A percentile compares a stretch with the other conserved stretches of the same genome.
Evolutionary conservation across 352 stramenopile species (phyloP).

Genomic region (Phytophthora sp.): DNA sequence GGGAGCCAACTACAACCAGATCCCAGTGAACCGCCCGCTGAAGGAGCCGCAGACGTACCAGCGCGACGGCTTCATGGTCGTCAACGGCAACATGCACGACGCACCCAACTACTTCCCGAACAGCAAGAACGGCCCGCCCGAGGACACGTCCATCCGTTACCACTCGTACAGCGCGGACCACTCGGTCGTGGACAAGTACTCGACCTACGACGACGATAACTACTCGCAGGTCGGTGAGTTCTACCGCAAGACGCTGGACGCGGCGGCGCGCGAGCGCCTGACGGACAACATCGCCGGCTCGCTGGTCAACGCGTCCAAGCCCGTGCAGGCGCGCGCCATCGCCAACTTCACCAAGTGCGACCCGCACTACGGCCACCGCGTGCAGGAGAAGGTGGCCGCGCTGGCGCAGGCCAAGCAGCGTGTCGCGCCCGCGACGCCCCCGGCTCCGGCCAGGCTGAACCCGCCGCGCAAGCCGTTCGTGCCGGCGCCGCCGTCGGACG

Average conservation of each 20-base stretch:
- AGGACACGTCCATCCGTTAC: conserved; percentile 37
- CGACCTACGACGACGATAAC: conserved; percentile 90
- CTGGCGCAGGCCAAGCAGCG: conserved; percentile 33
- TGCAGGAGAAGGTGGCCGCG: conserved; percentile 76
- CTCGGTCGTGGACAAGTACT: conserved; percentile 61
- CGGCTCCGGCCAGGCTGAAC: conserved; percentile 53
- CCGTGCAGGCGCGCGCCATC: conserved; percentile 84
- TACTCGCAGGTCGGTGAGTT: conserved; percentile 87
- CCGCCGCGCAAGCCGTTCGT: conserved; percentile 64
- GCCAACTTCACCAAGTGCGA: conserved; percentile 90
- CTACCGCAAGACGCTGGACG: conserved; percentile 83
- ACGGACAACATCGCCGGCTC: conserved; percentile 90
- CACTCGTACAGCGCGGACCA: conserved; percentile 44
- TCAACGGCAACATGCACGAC: conserved; percentile 76
- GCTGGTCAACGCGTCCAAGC: conserved; percentile 77
- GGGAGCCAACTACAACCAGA: conserved; percentile 90
- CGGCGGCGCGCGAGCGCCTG: conserved; percentile 70
- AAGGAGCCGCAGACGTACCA: conserved; percentile 81
- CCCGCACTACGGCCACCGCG: conserved; percentile 81
- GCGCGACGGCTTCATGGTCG: conserved; percentile 80
- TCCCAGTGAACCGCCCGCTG: conserved; percentile 89
- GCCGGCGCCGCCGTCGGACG: conserved; percentile 54
- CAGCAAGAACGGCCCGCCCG: conserved; percentile 62
- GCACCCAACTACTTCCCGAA: conserved; percentile 92
- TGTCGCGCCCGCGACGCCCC: conserved; percentile 3